A percentile compares a stretch with the other conserved stretches of the same genome.
These are phyloP conservation scores for Globisporangium lucens DNA, from an alignment of 352 stramenopile species.

Conservation along the genomic window DNA sequence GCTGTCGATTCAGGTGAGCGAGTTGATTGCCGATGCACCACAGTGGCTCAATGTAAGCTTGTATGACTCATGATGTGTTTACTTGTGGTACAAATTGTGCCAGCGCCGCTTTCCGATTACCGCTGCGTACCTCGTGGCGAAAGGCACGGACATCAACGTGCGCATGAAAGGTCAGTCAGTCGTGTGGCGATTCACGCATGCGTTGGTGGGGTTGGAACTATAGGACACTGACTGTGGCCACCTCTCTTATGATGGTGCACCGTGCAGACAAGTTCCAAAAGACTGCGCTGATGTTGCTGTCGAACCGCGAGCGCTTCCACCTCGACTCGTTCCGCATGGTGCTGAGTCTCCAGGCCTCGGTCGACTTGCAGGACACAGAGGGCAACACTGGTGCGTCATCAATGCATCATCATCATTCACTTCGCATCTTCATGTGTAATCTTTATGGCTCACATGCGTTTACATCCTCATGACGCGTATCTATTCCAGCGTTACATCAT, in stretches of 20 bases:
- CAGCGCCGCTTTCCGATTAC: slow-evolving; percentile 71
- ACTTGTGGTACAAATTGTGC: background rate
- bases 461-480: too few species aligned
- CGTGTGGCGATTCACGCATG: background rate
- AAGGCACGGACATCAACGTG: slow-evolving; percentile 64
- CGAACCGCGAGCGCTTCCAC: slow-evolving; percentile 66
- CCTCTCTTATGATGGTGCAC: background rate
- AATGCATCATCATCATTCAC: too few species aligned
- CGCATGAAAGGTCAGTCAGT: slow-evolving; percentile 34
- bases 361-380: slow-evolving; percentile 53
- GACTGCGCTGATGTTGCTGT: slow-evolving; percentile 73
- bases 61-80: background rate
- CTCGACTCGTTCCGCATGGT: slow-evolving; percentile 83
- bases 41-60: background rate
- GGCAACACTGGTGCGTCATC: slow-evolving; percentile 58
- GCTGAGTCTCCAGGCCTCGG: slow-evolving; percentile 53
- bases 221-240: background rate
- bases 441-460: too few species aligned
- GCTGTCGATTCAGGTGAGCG: slow-evolving; percentile 48
- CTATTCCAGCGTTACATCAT: slow-evolving; percentile 24
- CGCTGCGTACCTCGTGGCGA: slow-evolving; percentile 72
- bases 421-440: too few species aligned
- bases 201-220: background rate
- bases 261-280: slow-evolving; percentile 29
- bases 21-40: background rate